These are phyloP conservation scores for Xenosphaeropsis pyriputrescens DNA, from an alignment of 2,329 filamentous ascomycete genomes.

Conservation along the genomic window DNA sequence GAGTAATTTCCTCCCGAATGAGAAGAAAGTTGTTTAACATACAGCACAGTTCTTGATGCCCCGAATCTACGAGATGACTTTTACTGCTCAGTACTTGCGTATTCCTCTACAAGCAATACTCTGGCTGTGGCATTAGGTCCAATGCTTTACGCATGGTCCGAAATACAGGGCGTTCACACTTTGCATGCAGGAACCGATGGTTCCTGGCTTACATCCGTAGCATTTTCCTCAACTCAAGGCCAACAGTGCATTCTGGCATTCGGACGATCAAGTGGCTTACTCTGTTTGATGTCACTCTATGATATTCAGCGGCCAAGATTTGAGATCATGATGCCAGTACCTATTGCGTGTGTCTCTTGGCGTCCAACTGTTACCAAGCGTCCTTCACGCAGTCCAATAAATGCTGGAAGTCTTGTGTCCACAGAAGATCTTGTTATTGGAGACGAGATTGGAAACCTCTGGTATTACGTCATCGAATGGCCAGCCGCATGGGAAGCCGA, in stretches of 20 bases:
- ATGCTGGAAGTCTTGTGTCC: slow-evolving; percentile 32
- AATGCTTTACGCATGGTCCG: slow-evolving; percentile 80
- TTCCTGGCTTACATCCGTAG: slow-evolving; percentile 64
- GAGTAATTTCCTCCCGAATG: slow-evolving; percentile 17
- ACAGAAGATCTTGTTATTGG: slow-evolving; percentile 80
- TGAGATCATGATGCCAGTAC: slow-evolving; percentile 53
- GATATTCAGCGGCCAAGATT: slow-evolving; percentile 57
- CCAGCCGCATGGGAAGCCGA: slow-evolving; percentile 45
- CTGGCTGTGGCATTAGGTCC: slow-evolving; percentile 74
- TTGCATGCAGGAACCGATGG: slow-evolving; percentile 30
- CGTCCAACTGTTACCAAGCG: slow-evolving; percentile 45
- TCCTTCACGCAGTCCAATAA: slow-evolving; percentile 31
- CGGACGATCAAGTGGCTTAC: slow-evolving; percentile 61
- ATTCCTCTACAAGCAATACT: slow-evolving; percentile 58
- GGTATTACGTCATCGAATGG: slow-evolving; percentile 89
- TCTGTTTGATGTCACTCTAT: slow-evolving; percentile 66
- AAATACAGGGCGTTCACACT: slow-evolving; percentile 49
- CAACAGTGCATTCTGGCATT: slow-evolving; percentile 70
- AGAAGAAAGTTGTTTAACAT: slow-evolving; percentile 15
- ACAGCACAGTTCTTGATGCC: slow-evolving; percentile 65
- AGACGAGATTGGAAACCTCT: slow-evolving; percentile 69
- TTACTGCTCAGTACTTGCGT: slow-evolving; percentile 85
- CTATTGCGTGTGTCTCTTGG: slow-evolving; percentile 72
- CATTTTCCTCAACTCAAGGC: slow-evolving; percentile 72
- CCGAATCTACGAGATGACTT: slow-evolving; percentile 86